Base-by-base conservation (phyloP, 176 grass and related monocot species). In the Canna indica region DNA sequence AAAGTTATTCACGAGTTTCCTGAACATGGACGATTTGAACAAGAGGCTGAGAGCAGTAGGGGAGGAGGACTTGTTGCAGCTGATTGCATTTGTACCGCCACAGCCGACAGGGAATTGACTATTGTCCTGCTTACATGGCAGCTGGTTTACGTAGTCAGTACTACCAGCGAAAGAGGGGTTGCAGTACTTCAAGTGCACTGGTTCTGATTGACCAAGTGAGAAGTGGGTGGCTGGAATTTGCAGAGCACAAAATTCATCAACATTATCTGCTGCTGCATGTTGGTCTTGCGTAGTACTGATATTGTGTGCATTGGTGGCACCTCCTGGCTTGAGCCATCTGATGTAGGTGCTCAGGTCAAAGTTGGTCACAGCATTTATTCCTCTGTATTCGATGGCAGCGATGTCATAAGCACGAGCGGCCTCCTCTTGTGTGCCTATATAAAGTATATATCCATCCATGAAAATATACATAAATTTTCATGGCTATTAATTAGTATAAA, bases 351-450 rank as follows among this genome's bases (percentile, higher is more conserved):
- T 84, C 46, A 90, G 78, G 57, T 90, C 88, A 75, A 90, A 86
- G 78, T 90, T 90, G 36, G 88, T 90, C 72, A 90, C 88, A 24
- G 88, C 88, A 36, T 90, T 86, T 73, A 86, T 86, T 73, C 88
- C 88, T 17, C 81, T 78, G 78, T 90, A 90, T 72, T 90, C 88
- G 36, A 90, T 87, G 13, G 84, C 88, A 13, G 88, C 88, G 47
- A 87, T 91, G 88, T 91, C 88, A 73, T 91, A 91, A 16, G 88
- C 88, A 1, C 78, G 78, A 2, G 84, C 88, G 8, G 88, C 88
- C 48, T 86, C 84, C 59, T 90, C 88, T 66, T 90, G 84, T 26
- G 88, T 87, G 64, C 81, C 87, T 32, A 61, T 60, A 31, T 29
- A 12, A 12, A 59, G 11, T 7, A 58, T 22, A 27, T 1, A 11